Evolutionary conservation across 805 yeast species (phyloP).

Genomic region (Metschnikowia sp.): DNA sequence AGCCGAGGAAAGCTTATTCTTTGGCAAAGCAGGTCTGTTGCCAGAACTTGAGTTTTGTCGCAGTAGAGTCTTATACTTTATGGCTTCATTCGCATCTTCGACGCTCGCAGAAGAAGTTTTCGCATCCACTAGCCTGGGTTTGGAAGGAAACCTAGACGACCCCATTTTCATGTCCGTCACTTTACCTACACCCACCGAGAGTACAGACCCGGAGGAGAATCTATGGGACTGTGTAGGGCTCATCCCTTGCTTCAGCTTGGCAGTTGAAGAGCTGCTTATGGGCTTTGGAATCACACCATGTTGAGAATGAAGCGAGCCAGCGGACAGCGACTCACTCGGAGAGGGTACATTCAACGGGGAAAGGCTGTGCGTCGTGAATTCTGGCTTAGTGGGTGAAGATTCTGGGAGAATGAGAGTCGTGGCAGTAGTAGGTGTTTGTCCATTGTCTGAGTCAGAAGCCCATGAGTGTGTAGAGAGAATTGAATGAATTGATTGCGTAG

Average conservation of each 20-base stretch:
- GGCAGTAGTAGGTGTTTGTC: conserved; percentile 7
- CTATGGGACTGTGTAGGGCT: conserved; percentile 29
- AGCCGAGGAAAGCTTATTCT: conserved; percentile 10
- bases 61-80: conserved; percentile 1
- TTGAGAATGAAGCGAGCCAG: background rate
- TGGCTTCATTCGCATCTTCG: conserved; percentile 6
- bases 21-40: conserved; percentile 1
- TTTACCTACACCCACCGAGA: conserved; percentile 43
- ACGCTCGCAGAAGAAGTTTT: conserved; percentile 6
- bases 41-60: conserved; percentile 1
- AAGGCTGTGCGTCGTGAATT: conserved; percentile 1
- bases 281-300: conserved; percentile 1
- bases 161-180: conserved; percentile 20
- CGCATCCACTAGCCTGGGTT: conserved; percentile 17
- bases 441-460: conserved; percentile 12
- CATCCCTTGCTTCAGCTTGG: conserved; percentile 4
- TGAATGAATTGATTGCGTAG: conserved; percentile 23
- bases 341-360: background rate
- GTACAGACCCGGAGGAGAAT: conserved; percentile 35
- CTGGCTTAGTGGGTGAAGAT: background rate
- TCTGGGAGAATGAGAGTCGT: conserved; percentile 6
- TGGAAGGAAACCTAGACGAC: conserved; percentile 9
- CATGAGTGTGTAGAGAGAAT: conserved; percentile 12
- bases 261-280: conserved; percentile 1
- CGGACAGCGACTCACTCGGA: background rate